A percentile compares a stretch with the other conserved stretches of the same genome.
Conservation (phyloP, 495 filamentous ascomycete genomes). For the Hypoxylon lienhwacheense region DNA sequence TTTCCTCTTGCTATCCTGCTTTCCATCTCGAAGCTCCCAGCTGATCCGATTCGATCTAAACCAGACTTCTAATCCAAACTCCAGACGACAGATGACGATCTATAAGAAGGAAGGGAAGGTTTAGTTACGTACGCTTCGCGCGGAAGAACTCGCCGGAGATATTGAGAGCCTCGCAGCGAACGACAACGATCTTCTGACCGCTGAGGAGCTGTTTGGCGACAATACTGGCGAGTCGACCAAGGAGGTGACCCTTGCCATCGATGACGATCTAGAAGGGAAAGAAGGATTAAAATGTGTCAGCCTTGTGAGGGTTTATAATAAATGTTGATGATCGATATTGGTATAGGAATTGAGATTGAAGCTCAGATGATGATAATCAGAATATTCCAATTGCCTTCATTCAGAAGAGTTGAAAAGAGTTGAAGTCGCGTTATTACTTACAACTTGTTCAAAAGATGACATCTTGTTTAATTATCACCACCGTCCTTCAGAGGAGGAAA, state of each 20-base stretch:
- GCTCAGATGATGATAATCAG: conserved; percentile 1
- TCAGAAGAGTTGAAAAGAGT: not conserved
- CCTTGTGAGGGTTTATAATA: too few relatives aligned
- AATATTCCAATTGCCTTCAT: not conserved
- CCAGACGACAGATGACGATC: not conserved
- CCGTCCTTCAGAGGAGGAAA: conserved; percentile 20
- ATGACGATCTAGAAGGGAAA: conserved; percentile 74
- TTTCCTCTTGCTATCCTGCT: too few relatives aligned
- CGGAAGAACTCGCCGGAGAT: conserved; percentile 99
- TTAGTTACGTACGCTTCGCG: conserved; percentile 93
- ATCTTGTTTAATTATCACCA: conserved; percentile 68
- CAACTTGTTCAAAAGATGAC: conserved; percentile 96
- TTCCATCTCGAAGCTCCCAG: conserved; percentile 25
- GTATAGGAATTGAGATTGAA: too few relatives aligned
- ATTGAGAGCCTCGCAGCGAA: conserved; percentile 98
- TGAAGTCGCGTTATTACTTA: conserved; percentile 58
- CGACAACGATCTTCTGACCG: conserved; percentile 98
- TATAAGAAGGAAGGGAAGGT: conserved; percentile 9
- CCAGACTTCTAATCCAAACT: too few relatives aligned
- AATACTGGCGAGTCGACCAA: conserved; percentile 97
- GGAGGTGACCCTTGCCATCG: conserved; percentile 99
- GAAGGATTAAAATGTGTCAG: too few relatives aligned
- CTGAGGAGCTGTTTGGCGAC: conserved; percentile 99
- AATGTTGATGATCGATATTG: too few relatives aligned
- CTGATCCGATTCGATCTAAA: conserved; percentile 7